These are phyloP conservation scores for Chytriomyces confervae DNA, from an alignment of 192 early-diverging fungal genomes.

Conservation along the genomic window DNA sequence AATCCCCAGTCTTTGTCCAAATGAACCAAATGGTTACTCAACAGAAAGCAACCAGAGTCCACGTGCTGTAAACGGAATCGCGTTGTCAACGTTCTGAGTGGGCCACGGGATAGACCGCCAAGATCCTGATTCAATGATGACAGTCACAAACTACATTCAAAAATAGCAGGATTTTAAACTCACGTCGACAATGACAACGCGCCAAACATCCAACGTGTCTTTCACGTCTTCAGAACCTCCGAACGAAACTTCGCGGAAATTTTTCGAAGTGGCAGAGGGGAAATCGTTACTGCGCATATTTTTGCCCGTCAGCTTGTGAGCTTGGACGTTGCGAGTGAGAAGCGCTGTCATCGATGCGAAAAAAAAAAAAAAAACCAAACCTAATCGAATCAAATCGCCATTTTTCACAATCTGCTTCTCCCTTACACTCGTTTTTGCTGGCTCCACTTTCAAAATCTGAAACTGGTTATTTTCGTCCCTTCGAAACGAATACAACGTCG, in stretches of 20 bases:
- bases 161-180: background rate
- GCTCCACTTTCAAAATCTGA: conserved; percentile 67
- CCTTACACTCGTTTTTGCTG: conserved; percentile 33
- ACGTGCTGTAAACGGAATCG: conserved; percentile 80
- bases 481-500: conserved; percentile 88
- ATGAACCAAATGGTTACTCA: conserved; percentile 63
- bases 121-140: background rate
- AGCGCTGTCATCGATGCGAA: background rate
- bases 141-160: background rate
- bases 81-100: conserved; percentile 66
- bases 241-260: conserved; percentile 26
- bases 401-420: conserved; percentile 68
- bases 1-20: conserved; percentile 83
- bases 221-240: background rate
- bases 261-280: conserved; percentile 1
- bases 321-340: background rate
- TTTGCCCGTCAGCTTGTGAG: conserved; percentile 6
- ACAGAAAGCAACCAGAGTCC: conserved; percentile 75
- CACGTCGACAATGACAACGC: conserved; percentile 78
- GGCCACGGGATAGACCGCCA: background rate
- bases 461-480: conserved; percentile 94
- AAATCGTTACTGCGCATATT: conserved; percentile 1
- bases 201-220: conserved; percentile 60
- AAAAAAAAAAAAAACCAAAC: conserved; percentile 29
- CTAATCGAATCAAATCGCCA: conserved; percentile 82